These are phyloP conservation scores for Talaromyces sp. DNA, from an alignment of 2,329 filamentous ascomycete genomes.

Conservation along the genomic window DNA sequence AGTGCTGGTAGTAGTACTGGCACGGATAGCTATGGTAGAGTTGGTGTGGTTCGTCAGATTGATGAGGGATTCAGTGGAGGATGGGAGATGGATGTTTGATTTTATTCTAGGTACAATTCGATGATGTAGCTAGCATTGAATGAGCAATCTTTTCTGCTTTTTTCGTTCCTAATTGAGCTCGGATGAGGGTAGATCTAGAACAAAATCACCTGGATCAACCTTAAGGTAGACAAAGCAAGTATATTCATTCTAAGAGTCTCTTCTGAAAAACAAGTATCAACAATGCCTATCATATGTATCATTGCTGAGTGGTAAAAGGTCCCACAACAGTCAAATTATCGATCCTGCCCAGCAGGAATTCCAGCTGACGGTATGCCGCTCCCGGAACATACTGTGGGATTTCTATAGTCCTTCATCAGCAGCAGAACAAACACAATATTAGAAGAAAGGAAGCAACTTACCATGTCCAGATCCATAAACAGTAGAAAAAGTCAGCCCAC, in stretches of 20 bases:
- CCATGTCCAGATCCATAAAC: constrained; percentile 15
- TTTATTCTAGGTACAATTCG: not conserved
- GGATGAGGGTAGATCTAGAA: no score
- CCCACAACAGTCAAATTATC: constrained; percentile 6
- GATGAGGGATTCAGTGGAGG: not conserved
- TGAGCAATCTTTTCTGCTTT: not conserved
- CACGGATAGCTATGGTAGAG: not conserved
- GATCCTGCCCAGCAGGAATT: constrained; percentile 66
- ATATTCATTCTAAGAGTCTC: no score
- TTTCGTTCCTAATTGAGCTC: not conserved
- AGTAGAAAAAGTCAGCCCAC: constrained; percentile 44
- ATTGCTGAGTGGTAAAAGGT: constrained; percentile 8
- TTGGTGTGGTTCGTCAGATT: not conserved
- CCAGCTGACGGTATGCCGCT: constrained; percentile 68
- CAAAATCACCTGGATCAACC: no score
- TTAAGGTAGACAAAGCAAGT: no score
- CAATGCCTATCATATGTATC: not conserved
- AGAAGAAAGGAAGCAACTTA: not conserved
- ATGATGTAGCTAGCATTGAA: not conserved
- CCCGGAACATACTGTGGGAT: constrained; percentile 26
- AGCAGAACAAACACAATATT: no score
- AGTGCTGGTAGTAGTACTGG: not conserved
- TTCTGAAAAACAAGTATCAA: not conserved
- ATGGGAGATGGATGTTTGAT: constrained; percentile 1
- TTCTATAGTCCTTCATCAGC: constrained; percentile 2